phyloP scores from a whole-genome alignment of 2,329 filamentous ascomycete genomes.

The Hypoxylon sp. region DNA sequence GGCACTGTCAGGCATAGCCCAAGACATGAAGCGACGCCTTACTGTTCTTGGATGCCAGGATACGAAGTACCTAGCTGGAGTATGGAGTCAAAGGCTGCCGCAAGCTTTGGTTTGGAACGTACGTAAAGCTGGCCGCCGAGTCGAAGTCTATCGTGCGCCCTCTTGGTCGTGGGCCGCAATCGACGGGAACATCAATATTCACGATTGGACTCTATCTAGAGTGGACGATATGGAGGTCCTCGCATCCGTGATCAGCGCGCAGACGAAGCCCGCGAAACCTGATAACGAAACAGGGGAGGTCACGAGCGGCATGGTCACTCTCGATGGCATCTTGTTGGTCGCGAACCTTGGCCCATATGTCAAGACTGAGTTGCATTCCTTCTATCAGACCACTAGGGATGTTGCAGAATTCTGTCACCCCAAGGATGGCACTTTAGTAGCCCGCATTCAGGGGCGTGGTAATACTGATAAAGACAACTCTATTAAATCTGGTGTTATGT shows the following conservation, averaged over 20 bases:
- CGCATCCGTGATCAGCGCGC: constrained; percentile 2
- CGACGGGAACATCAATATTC: constrained; percentile 29
- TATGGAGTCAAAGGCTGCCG: constrained; percentile 35
- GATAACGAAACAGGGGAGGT: constrained; percentile 10
- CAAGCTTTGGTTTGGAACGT: neutral
- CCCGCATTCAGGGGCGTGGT: neutral
- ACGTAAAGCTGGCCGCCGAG: neutral
- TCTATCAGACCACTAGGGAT: neutral
- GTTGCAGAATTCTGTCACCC: neutral
- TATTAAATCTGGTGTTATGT: neutral
- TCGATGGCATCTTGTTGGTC: neutral
- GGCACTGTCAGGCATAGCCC: constrained; percentile 39
- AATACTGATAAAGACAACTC: neutral
- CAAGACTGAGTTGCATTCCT: neutral
- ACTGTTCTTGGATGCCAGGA: neutral
- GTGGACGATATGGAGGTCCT: constrained; percentile 1
- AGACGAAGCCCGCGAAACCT: constrained; percentile 2
- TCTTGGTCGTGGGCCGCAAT: constrained; percentile 43
- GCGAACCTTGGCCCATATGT: neutral
- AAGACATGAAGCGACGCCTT: constrained; percentile 21
- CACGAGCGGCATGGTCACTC: neutral
- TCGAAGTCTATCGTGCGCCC: constrained; percentile 37
- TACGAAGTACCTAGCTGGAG: constrained; percentile 32
- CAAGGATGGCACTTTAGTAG: neutral
- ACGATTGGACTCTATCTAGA: neutral